Evolutionary conservation across 176 grass and related monocot genomes (phyloP).

Genomic region (Musa troglodytarum): DNA sequence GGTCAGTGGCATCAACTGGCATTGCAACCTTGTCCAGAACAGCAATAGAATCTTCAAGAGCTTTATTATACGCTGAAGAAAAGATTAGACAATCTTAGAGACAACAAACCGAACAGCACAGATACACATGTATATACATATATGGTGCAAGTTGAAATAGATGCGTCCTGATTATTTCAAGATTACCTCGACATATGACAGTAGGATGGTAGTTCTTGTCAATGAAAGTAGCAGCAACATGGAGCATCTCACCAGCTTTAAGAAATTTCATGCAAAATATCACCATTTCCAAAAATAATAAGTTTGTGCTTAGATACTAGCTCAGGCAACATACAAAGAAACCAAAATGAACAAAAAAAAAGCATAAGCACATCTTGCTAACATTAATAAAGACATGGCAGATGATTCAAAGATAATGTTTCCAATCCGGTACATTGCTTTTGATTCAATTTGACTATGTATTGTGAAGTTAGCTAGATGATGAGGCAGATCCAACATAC

Average conservation of each 20-base stretch:
- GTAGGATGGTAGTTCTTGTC: conserved; percentile 92
- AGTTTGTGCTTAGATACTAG: neutral
- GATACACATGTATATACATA: conserved; percentile 7
- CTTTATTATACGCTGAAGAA: conserved; percentile 63
- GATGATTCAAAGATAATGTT: neutral
- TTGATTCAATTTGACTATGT: neutral
- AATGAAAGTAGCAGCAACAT: conserved; percentile 84
- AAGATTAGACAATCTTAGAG: conserved; percentile 7
- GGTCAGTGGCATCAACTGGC: conserved; percentile 71
- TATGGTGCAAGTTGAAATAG: conserved; percentile 14
- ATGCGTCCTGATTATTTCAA: neutral
- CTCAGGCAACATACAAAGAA: neutral
- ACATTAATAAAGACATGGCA: neutral
- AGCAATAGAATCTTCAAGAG: conserved; percentile 72
- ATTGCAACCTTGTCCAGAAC: conserved; percentile 95
- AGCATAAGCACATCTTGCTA: neutral
- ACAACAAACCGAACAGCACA: conserved; percentile 12
- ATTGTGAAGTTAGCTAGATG: neutral
- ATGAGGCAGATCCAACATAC: neutral
- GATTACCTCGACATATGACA: conserved; percentile 85
- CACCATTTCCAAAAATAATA: neutral
- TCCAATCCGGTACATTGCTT: neutral
- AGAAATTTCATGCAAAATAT: neutral
- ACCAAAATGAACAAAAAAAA: neutral
- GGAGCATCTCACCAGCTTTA: conserved; percentile 98